These are phyloP conservation scores for Plectranthus barbatus DNA, from an alignment of 257 asterid genomes.

Conservation along the genomic window DNA sequence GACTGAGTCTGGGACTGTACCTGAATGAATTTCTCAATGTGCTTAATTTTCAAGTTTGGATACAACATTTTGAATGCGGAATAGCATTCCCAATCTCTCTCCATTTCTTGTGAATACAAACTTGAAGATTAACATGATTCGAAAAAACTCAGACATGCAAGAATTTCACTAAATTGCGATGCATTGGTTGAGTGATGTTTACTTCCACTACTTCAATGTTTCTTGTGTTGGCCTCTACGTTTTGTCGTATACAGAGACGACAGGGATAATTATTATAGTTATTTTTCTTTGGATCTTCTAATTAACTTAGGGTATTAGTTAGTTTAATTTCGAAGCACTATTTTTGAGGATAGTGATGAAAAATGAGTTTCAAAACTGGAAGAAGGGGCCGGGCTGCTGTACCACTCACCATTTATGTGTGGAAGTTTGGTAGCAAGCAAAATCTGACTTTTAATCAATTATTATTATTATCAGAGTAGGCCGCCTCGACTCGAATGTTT, in stretches of 20 bases:
- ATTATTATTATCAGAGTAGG: not conserved
- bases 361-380: not conserved
- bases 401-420: not conserved
- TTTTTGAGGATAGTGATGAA: not conserved
- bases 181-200: no score
- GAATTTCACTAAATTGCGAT: no score
- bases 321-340: not conserved
- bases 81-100: no score
- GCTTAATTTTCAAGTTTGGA: constrained; percentile 7
- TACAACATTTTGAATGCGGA: not conserved
- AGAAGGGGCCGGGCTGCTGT: not conserved
- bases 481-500: not conserved
- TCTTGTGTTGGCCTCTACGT: no score
- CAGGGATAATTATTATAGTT: no score
- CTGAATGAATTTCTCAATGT: constrained; percentile 17
- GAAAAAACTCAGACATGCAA: no score
- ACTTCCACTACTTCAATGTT: no score
- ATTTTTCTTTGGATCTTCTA: not conserved
- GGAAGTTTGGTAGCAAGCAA: not conserved
- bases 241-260: no score
- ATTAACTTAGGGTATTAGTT: not conserved
- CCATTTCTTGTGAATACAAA: no score
- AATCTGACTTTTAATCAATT: not conserved
- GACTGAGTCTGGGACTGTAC: constrained; percentile 13
- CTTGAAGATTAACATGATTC: no score